Evolutionary conservation across 176 grass and related monocot genomes (phyloP).

Genomic region (Eleusine indica): DNA sequence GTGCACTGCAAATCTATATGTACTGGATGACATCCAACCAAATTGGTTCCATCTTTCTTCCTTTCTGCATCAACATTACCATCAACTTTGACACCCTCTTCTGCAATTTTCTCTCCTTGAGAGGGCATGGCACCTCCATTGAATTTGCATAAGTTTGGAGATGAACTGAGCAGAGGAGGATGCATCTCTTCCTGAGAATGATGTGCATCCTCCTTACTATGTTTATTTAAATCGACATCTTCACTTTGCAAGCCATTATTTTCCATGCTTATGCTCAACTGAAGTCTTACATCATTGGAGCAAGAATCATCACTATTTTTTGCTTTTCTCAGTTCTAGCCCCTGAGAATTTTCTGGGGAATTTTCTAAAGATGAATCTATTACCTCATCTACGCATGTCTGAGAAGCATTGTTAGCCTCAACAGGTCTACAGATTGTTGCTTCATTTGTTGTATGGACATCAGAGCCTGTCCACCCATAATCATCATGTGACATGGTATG

Average conservation of each 20-base stretch:
- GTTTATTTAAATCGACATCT: slow-evolving; percentile 39
- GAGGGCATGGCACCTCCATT: slow-evolving; percentile 40
- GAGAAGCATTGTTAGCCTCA: slow-evolving; percentile 42
- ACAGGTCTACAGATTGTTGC: slow-evolving; percentile 21
- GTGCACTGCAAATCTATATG: slow-evolving; percentile 50
- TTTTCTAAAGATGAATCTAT: slow-evolving; percentile 45
- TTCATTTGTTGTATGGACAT: slow-evolving; percentile 33
- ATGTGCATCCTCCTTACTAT: slow-evolving; percentile 38
- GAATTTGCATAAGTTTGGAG: slow-evolving; percentile 32
- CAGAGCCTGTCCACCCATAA: slow-evolving; percentile 49
- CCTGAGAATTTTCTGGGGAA: slow-evolving; percentile 34
- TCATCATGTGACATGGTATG: slow-evolving; percentile 44
- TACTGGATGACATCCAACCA: slow-evolving; percentile 13
- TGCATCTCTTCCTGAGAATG: slow-evolving; percentile 36
- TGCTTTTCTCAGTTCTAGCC: slow-evolving; percentile 16
- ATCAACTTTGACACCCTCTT: slow-evolving; percentile 38
- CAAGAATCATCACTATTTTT: slow-evolving; percentile 25
- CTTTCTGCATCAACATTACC: slow-evolving; percentile 33
- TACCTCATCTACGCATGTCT: slow-evolving; percentile 31
- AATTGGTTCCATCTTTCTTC: slow-evolving; percentile 7
- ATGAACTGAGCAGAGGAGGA: slow-evolving; percentile 25
- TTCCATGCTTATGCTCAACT: slow-evolving; percentile 38
- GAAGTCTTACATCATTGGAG: slow-evolving; percentile 40
- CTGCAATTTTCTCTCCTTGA: slow-evolving; percentile 39
- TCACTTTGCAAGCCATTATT: slow-evolving; percentile 29